These are phyloP conservation scores for Lactifluus piperatus DNA, from an alignment of 768 basidiomycete species.

Conservation along the genomic window DNA sequence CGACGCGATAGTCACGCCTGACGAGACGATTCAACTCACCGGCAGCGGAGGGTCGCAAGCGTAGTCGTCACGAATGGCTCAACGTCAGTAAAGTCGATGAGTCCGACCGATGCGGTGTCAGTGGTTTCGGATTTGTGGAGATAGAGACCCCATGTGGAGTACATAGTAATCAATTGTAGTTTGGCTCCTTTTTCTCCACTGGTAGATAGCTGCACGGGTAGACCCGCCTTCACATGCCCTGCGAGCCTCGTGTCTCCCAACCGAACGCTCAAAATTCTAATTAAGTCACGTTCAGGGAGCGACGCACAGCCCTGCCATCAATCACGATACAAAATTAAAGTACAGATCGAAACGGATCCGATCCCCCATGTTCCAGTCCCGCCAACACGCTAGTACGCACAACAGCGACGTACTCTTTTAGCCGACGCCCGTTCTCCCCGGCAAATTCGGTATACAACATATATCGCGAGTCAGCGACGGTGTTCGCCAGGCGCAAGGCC, in stretches of 20 bases:
- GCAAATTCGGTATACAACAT: slow-evolving; percentile 57
- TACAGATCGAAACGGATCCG: slow-evolving; percentile 55
- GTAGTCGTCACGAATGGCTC: not conserved
- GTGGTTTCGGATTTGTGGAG: too few species aligned
- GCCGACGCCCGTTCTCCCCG: slow-evolving; percentile 44
- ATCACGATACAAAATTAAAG: not conserved
- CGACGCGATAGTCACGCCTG: slow-evolving; percentile 41
- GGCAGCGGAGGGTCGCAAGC: not conserved
- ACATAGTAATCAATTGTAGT: too few species aligned
- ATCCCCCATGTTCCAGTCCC: slow-evolving; percentile 64
- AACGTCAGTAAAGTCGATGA: not conserved
- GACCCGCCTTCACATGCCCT: too few species aligned
- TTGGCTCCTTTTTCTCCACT: too few species aligned
- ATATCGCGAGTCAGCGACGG: slow-evolving; percentile 83
- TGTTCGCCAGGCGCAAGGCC: slow-evolving; percentile 67
- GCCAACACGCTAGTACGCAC: slow-evolving; percentile 66
- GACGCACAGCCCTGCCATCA: too few species aligned
- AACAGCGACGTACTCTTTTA: slow-evolving; percentile 67
- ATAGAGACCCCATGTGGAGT: too few species aligned
- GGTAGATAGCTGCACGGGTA: too few species aligned
- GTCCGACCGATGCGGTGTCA: not conserved
- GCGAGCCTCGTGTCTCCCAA: too few species aligned
- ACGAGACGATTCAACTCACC: not conserved
- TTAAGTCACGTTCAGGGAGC: too few species aligned
- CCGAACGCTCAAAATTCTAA: too few species aligned